A percentile compares a stretch with the other conserved stretches of the same genome.
Evolutionary conservation across 225 moss, liverwort and hornwort genomes (phyloP).

Genomic region (Antitrichia curtipendula): DNA sequence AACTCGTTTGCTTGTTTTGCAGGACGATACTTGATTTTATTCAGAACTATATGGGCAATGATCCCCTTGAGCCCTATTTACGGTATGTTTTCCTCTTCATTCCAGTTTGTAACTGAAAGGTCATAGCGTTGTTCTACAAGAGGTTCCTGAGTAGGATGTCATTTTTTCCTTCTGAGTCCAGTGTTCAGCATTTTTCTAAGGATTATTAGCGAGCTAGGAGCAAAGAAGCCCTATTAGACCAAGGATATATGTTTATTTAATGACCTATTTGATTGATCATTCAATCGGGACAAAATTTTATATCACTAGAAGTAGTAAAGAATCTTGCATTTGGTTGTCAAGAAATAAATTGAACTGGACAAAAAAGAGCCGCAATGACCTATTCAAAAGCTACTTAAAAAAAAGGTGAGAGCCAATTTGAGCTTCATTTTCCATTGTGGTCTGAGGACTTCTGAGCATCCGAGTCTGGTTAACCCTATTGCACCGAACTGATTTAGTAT

Average conservation of each 20-base stretch:
- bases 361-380: neutral
- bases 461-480: neutral
- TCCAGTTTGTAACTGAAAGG: neutral
- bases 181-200: neutral
- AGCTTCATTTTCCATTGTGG: neutral
- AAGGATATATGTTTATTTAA: neutral
- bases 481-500: neutral
- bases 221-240: neutral
- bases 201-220: neutral
- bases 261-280: neutral
- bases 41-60: slow-evolving; percentile 47
- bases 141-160: neutral
- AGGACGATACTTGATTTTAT: slow-evolving; percentile 29
- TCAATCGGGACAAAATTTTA: neutral
- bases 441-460: neutral
- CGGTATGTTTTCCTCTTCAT: slow-evolving; percentile 2
- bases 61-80: slow-evolving; percentile 61
- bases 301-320: neutral
- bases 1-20: neutral
- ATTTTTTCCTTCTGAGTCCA: neutral
- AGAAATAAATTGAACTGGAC: neutral
- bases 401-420: neutral
- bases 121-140: neutral
- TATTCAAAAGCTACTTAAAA: neutral
- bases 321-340: neutral